Evolutionary conservation across 2,329 filamentous ascomycete genomes (phyloP), one percentile per base, ranked within the genome.

Genomic region (Eutypella sp.): DNA sequence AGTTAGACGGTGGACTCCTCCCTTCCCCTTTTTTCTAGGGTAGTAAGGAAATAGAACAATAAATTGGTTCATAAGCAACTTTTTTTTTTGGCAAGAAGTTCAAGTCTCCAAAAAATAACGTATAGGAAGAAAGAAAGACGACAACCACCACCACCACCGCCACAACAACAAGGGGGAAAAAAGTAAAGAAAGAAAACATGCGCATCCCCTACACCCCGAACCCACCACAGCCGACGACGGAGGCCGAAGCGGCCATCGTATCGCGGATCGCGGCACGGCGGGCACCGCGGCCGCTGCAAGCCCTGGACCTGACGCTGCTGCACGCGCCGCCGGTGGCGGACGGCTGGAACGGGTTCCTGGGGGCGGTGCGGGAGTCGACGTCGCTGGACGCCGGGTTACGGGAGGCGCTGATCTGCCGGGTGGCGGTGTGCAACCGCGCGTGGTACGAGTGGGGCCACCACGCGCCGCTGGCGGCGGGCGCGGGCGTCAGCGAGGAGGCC

Each of bases 401-500:
- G 54, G 89, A 95, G 71, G 73, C 91, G 16, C 84, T 87, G 53
- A 91, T 95, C 56, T 89, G 82, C 58, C 79, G 89, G 41, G 86
- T 95, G 13, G 89, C 89, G 11, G 82, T 85, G 15, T 77, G 89
- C 57, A 95, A 95, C 67, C 67, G 76, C 16, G 89, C 89, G 2
- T 89, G 85, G 82, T 95, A 90, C 66, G 89, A 95, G 65, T 95
- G 87, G 89, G 78, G 71, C 29, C 80, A 88, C 45, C 89, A 95
- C 62, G 83, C 82, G 15, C 88, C 88, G 1, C 72, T 92, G 13
- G 76, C 77, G 4, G 69, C 73, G 8, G 68, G 69, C 18, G 82
- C 75, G 0, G 82, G 83, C 5, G 74, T 88, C 5, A 66, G 69
- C 16, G 66, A 73, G 25, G 72, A 68, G 15, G 75, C 70, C 7